These are phyloP conservation scores for Gnomoniopsis smithogilvyi DNA, from an alignment of 2,329 filamentous ascomycete species.

Conservation along the genomic window DNA sequence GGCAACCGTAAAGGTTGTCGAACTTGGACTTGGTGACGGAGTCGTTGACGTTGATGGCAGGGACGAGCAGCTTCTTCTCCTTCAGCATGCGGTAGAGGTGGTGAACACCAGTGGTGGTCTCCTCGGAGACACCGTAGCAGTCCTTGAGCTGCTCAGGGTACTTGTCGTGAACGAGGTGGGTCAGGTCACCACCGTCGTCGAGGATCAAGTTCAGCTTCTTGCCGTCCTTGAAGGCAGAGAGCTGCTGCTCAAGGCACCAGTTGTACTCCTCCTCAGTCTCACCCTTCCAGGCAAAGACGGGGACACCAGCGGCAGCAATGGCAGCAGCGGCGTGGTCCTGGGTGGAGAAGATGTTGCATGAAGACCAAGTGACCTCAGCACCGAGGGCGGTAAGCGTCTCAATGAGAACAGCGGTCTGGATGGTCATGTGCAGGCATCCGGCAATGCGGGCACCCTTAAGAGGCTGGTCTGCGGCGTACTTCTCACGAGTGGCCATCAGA, in stretches of 20 bases:
- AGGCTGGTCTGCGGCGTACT: conserved; percentile 92
- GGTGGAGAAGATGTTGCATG: conserved; percentile 99
- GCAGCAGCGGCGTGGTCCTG: conserved; percentile 98
- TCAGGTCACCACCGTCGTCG: conserved; percentile 97
- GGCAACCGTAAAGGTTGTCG: conserved; percentile 99
- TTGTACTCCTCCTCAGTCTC: conserved; percentile 99
- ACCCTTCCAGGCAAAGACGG: conserved; percentile 76
- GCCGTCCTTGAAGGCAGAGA: conserved; percentile 92
- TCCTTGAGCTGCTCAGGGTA: conserved; percentile 97
- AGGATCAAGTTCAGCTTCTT: conserved; percentile 98
- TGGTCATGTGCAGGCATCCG: conserved; percentile 99
- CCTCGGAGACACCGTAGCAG: conserved; percentile 98
- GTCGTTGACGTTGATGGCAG: conserved; percentile 99
- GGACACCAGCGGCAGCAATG: conserved; percentile 89
- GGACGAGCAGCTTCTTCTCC: conserved; percentile 82
- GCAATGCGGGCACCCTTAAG: conserved; percentile 93
- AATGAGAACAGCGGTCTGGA: conserved; percentile 98
- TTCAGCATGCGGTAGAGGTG: conserved; percentile 99
- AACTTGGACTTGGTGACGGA: conserved; percentile 99
- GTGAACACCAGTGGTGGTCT: conserved; percentile 99
- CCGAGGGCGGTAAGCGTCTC: conserved; percentile 93
- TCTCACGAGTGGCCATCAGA: conserved; percentile 89
- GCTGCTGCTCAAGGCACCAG: conserved; percentile 99
- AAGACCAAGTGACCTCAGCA: conserved; percentile 98
- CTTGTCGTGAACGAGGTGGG: conserved; percentile 93